These are phyloP conservation scores for Candida tetrigidarum DNA, from an alignment of 1,139 yeast genomes.

Conservation along the genomic window DNA sequence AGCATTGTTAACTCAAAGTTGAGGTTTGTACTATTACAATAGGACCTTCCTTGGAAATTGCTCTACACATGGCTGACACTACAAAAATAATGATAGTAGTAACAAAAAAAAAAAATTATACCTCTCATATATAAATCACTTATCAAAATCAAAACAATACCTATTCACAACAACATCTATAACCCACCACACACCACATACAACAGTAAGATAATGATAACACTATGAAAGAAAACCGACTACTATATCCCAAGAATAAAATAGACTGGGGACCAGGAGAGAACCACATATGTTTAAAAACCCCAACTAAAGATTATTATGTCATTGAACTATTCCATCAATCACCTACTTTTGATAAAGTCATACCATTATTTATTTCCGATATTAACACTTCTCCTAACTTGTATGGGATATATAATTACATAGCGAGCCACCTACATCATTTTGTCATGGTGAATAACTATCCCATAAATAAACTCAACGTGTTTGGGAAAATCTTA, in stretches of 20 bases:
- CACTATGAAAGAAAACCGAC: conserved; percentile 1
- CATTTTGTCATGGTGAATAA: conserved; percentile 21
- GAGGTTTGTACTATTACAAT: too few species aligned
- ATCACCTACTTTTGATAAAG: conserved; percentile 18
- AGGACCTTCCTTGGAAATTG: too few species aligned
- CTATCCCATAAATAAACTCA: conserved; percentile 20
- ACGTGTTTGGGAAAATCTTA: conserved; percentile 20
- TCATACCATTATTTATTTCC: conserved; percentile 20
- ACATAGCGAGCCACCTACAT: conserved; percentile 10
- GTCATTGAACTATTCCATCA: conserved; percentile 22
- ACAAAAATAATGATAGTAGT: too few species aligned
- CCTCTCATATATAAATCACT: too few species aligned
- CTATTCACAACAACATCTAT: neutral
- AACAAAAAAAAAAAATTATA: too few species aligned
- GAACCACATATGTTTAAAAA: conserved; percentile 20
- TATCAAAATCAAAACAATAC: conserved; percentile 2
- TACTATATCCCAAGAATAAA: conserved; percentile 4
- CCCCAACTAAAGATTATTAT: conserved; percentile 16
- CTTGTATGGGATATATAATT: conserved; percentile 18
- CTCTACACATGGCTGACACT: too few species aligned
- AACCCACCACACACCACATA: neutral
- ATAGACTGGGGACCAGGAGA: conserved; percentile 21
- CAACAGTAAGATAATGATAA: conserved; percentile 3
- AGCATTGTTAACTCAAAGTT: too few species aligned
- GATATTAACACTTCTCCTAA: conserved; percentile 18